phyloP scores from a whole-genome alignment of 192 early-diverging fungal species.

The Thamnidium elegans region DNA sequence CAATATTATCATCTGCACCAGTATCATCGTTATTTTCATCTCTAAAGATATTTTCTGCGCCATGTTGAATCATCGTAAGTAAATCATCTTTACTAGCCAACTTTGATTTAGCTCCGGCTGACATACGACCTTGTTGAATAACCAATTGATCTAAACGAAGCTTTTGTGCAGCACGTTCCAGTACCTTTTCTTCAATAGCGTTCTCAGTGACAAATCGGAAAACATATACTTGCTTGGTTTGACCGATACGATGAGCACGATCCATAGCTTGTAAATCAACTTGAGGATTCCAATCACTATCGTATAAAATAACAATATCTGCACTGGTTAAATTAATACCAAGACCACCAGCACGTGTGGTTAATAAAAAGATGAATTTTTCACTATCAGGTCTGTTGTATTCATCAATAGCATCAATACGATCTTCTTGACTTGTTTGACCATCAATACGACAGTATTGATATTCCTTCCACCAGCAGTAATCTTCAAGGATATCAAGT shows the following conservation, averaged over 20 bases:
- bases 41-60: constrained; percentile 83
- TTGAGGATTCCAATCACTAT: constrained; percentile 95
- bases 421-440: constrained; percentile 90
- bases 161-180: constrained; percentile 97
- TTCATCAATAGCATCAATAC: constrained; percentile 90
- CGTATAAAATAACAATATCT: constrained; percentile 94
- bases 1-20: constrained; percentile 74
- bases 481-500: constrained; percentile 97
- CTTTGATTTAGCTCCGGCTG: constrained; percentile 30
- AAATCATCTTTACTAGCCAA: constrained; percentile 76
- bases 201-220: constrained; percentile 97
- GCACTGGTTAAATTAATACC: constrained; percentile 97
- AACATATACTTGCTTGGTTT: constrained; percentile 96
- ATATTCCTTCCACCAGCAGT: constrained; percentile 87
- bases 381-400: constrained; percentile 85
- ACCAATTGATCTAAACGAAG: constrained; percentile 94
- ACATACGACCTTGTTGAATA: constrained; percentile 92
- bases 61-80: constrained; percentile 95
- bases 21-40: constrained; percentile 37
- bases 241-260: constrained; percentile 98
- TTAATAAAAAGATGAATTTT: constrained; percentile 96
- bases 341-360: constrained; percentile 95
- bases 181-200: constrained; percentile 95
- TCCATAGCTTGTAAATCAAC: constrained; percentile 94
- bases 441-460: constrained; percentile 97